These are phyloP conservation scores for Fistulifera pelliculosa DNA, from an alignment of 108 stramenopile genomes.

Conservation along the genomic window DNA sequence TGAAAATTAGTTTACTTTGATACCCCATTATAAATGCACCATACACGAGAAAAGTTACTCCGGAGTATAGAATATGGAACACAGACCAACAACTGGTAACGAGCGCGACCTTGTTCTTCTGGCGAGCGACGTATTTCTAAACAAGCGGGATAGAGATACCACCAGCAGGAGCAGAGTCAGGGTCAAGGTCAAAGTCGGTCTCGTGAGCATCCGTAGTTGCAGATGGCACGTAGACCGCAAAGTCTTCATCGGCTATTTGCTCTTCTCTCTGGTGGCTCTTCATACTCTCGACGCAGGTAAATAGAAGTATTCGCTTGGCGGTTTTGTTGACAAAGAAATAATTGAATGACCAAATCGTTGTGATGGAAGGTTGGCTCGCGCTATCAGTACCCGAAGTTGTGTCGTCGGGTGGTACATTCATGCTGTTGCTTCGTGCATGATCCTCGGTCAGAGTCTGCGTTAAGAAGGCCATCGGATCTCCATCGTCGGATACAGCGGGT, in stretches of 20 bases:
- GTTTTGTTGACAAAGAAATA: constrained; percentile 90
- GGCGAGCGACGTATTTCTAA: too few relatives aligned
- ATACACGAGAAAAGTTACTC: too few relatives aligned
- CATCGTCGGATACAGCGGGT: constrained; percentile 42
- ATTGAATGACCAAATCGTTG: constrained; percentile 82
- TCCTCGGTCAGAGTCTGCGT: constrained; percentile 25
- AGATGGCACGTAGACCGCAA: constrained; percentile 11
- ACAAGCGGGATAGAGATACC: constrained; percentile 20
- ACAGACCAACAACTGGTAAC: too few relatives aligned
- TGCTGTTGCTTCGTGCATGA: constrained; percentile 10
- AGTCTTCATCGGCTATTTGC: constrained; percentile 23
- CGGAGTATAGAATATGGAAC: too few relatives aligned
- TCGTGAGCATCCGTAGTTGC: constrained; percentile 5
- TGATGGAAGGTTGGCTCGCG: too few relatives aligned
- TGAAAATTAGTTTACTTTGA: too few relatives aligned
- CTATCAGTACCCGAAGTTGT: too few relatives aligned
- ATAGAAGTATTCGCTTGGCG: constrained; percentile 80
- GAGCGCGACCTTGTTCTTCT: too few relatives aligned
- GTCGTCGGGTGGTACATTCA: constrained; percentile 13
- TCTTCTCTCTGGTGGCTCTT: constrained; percentile 26
- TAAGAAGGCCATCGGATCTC: constrained; percentile 52
- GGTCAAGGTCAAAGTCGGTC: constrained; percentile 47
- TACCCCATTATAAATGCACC: too few relatives aligned
- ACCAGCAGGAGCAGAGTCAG: constrained; percentile 26
- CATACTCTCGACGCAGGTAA: constrained; percentile 79